A percentile compares a stretch with the other conserved stretches of the same genome.
phyloP scores from a whole-genome alignment of 495 filamentous ascomycete species.

The Annulohypoxylon stygium region DNA sequence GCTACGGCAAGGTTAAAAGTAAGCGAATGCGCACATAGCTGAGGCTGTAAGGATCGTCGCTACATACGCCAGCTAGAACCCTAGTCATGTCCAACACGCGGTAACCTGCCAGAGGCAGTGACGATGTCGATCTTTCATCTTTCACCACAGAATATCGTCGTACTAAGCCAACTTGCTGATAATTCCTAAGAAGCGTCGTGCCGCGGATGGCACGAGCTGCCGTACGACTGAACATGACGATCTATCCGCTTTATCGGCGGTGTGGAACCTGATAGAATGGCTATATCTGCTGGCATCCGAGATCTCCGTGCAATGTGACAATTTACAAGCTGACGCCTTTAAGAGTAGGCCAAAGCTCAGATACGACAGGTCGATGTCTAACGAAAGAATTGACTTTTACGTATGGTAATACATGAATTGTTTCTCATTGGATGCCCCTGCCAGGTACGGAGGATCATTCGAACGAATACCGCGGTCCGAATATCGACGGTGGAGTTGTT shows the following conservation, averaged over 20 bases:
- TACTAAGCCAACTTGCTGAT: constrained; percentile 2
- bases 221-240: constrained; percentile 39
- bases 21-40: constrained; percentile 25
- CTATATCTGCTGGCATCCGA: constrained; percentile 8
- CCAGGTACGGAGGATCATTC: neutral
- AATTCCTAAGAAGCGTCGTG: constrained; percentile 30
- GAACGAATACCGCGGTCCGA: constrained; percentile 9
- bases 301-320: constrained; percentile 8
- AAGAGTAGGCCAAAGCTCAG: neutral
- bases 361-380: neutral
- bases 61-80: constrained; percentile 90
- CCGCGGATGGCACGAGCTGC: constrained; percentile 20
- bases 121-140: constrained; percentile 41
- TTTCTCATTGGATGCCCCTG: neutral
- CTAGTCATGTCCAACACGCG: constrained; percentile 95
- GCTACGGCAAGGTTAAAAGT: constrained; percentile 64
- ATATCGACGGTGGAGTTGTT: constrained; percentile 1
- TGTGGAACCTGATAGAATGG: constrained; percentile 5
- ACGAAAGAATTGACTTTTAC: neutral
- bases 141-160: constrained; percentile 46
- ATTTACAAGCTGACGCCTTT: constrained; percentile 15
- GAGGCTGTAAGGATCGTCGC: constrained; percentile 6
- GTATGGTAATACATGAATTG: neutral
- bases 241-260: constrained; percentile 10
- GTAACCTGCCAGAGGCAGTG: constrained; percentile 81